Evolutionary conservation across 805 yeast species (phyloP).

Genomic region (Vanderwaltozyma tropicalis): DNA sequence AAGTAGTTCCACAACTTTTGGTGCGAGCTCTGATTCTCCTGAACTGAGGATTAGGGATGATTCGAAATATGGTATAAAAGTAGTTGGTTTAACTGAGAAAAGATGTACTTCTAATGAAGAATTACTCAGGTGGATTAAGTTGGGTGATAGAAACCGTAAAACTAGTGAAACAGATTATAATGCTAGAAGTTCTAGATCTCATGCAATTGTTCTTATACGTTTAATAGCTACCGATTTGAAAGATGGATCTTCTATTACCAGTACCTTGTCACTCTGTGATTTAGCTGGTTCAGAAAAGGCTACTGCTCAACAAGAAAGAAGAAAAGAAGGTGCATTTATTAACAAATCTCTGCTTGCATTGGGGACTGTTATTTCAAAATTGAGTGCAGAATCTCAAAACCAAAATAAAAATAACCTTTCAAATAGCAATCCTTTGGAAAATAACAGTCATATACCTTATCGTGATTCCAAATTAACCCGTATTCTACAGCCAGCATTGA

Average conservation of each 20-base stretch:
- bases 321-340: constrained; percentile 90
- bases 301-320: constrained; percentile 50
- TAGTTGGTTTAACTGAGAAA: constrained; percentile 62
- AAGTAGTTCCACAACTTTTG: constrained; percentile 2
- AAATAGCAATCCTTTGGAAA: constrained; percentile 7
- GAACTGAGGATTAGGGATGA: constrained; percentile 78
- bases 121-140: constrained; percentile 45
- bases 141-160: constrained; percentile 65
- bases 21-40: constrained; percentile 3
- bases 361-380: constrained; percentile 82
- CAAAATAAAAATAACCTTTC: constrained; percentile 1
- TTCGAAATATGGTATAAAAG: constrained; percentile 56
- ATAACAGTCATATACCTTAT: constrained; percentile 70
- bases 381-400: constrained; percentile 36
- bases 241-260: constrained; percentile 31
- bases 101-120: constrained; percentile 48
- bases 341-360: constrained; percentile 84
- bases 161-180: constrained; percentile 89
- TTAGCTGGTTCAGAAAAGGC: constrained; percentile 96
- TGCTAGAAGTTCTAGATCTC: constrained; percentile 80
- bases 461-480: constrained; percentile 90
- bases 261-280: constrained; percentile 80
- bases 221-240: constrained; percentile 36
- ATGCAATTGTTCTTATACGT: constrained; percentile 71
- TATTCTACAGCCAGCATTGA: constrained; percentile 79